Evolutionary conservation across 2,329 filamentous ascomycete genomes (phyloP), one percentile per base, ranked within the genome.

Genomic region (Talaromyces atroroseus): DNA sequence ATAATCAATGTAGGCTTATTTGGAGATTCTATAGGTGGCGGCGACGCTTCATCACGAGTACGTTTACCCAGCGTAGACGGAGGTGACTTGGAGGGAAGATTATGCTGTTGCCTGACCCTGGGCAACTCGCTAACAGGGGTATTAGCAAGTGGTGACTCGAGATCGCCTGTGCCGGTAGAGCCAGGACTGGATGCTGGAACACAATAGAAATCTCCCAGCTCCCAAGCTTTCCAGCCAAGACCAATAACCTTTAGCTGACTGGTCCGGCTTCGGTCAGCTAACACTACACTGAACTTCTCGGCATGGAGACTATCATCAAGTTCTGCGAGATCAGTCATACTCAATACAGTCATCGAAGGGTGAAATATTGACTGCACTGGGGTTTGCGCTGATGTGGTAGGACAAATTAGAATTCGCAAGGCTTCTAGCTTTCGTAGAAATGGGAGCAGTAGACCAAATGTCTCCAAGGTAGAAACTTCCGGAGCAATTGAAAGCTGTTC

Each of bases 401-500:
- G 49, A 8, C 74, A 72, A 11, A 74, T 65, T 12, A 78, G 63
- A 21, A 78, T 61, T 11, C 76, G 70, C 4, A 78, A 53, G 0
- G 74, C 74, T 21, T 62, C 63, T 6, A 76, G 61, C 12, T 75
- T 73, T 6, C 69, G 66, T 42, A 75, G 68, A 58, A 74, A 71
- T 34, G 75, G 75, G 32, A 74, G 62, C 11, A 76, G 62, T 47
- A 75, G 60, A 6, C 66, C 63, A 20, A 75, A 52, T 12, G 70
- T 67, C 11, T 77, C 70, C 63, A 76, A 65, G 60, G 69, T 70
- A 36, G 66, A 65, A 16, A 71, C 60, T 11, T 77, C 71, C 16
- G 80, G 71, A 7, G 80, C 76, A 21, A 84, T 68, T 24, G 76
- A 81, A 1, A 86, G 70, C 62, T 86, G 82, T 59, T 84, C 81